Percentiles rank a stretch among this genome's conserved stretches.
phyloP scores from a whole-genome alignment of 257 asterid species.

The Jacaranda copaia region DNA sequence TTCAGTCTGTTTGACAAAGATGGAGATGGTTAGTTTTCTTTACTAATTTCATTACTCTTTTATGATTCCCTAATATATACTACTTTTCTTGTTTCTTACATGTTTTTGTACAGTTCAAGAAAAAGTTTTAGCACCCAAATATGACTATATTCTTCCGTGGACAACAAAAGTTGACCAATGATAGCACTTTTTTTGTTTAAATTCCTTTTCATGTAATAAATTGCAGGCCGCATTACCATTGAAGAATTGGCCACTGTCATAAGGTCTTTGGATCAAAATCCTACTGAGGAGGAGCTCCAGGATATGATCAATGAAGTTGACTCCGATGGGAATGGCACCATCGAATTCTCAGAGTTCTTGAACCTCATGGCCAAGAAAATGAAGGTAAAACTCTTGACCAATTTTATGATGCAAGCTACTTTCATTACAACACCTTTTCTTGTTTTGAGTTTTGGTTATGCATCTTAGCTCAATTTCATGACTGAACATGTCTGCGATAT shows the following conservation, averaged over 20 bases:
- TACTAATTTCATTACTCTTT: neutral
- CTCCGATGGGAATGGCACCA: conserved; percentile 65
- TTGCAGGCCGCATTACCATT: conserved; percentile 52
- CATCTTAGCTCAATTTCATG: neutral
- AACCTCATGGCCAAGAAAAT: conserved; percentile 56
- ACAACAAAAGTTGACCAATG: neutral
- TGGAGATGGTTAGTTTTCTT: conserved; percentile 49
- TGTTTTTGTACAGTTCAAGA: neutral
- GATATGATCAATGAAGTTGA: conserved; percentile 59
- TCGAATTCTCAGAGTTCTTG: conserved; percentile 58
- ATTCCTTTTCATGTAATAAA: too few relatives aligned
- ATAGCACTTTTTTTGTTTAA: neutral
- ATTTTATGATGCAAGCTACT: neutral
- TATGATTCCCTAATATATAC: neutral
- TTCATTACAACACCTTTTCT: neutral
- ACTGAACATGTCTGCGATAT: too few relatives aligned
- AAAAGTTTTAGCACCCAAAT: neutral
- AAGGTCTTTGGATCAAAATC: conserved; percentile 53
- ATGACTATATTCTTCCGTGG: neutral
- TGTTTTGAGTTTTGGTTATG: neutral
- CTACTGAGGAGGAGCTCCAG: conserved; percentile 55
- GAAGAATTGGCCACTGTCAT: conserved; percentile 60
- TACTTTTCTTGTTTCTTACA: neutral
- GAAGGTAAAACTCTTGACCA: too few relatives aligned
- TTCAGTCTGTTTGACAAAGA: conserved; percentile 54